These are phyloP conservation scores for Yamadazyma sp. DNA, from an alignment of 1,139 yeast genomes.

Conservation along the genomic window DNA sequence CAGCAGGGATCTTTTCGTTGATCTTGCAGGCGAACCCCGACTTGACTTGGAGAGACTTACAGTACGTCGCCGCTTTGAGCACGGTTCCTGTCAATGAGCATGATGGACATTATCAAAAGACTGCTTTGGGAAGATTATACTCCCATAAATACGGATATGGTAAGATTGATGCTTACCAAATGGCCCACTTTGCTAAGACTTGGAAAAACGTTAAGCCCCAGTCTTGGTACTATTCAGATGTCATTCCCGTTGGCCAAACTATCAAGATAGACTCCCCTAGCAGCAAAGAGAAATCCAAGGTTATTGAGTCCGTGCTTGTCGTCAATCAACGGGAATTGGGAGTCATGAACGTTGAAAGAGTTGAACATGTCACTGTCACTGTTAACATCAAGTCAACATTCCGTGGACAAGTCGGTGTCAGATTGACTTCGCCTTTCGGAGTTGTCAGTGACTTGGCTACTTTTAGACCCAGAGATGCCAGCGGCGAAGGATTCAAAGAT, in stretches of 20 bases:
- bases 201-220: slow-evolving; percentile 92
- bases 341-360: slow-evolving; percentile 59
- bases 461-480: slow-evolving; percentile 60
- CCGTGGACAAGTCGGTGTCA: slow-evolving; percentile 72
- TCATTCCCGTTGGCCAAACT: slow-evolving; percentile 28
- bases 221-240: slow-evolving; percentile 68
- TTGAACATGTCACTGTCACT: slow-evolving; percentile 86
- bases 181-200: slow-evolving; percentile 71
- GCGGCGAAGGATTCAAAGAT: slow-evolving; percentile 59
- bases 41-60: slow-evolving; percentile 95
- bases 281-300: slow-evolving; percentile 22
- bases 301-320: slow-evolving; percentile 42
- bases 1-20: slow-evolving; percentile 89
- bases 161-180: slow-evolving; percentile 75
- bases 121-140: slow-evolving; percentile 63
- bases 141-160: slow-evolving; percentile 94
- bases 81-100: slow-evolving; percentile 67
- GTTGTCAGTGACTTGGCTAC: slow-evolving; percentile 73
- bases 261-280: slow-evolving; percentile 19
- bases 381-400: slow-evolving; percentile 64
- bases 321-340: slow-evolving; percentile 52
- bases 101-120: slow-evolving; percentile 70
- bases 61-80: slow-evolving; percentile 73
- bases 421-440: slow-evolving; percentile 74
- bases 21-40: slow-evolving; percentile 80